Evolutionary conservation across 2,329 filamentous ascomycete genomes (phyloP), one percentile per base, ranked within the genome.

Genomic region (Ceratocystis cacaofunesta): DNA sequence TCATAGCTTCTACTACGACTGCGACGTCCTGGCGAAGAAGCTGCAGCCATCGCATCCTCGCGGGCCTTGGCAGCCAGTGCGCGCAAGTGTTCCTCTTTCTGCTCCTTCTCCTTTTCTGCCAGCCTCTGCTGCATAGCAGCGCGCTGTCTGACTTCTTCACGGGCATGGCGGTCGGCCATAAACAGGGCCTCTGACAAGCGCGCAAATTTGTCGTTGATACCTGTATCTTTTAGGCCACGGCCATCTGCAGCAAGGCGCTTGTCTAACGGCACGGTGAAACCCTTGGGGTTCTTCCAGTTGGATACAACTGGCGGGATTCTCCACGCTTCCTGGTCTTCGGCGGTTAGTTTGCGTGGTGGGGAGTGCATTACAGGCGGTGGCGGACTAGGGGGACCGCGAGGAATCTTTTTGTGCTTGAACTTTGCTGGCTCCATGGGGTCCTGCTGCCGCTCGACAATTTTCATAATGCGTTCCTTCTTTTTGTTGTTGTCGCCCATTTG

Each of bases 201-300:
- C 1, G 92, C 92, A 73, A 99, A 97, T 74, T 96, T 97, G 79
- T 99, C 94, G 76, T 96, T 97, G 77, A 99, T 97, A 5, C 90
- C 88, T 52, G 96, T 85, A 73, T 99, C 94, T 74, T 96, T 91
- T 68, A 99, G 74, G 0, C 90, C 90, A 71, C 94, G 83, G 12
- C 94, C 94, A 74, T 97, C 92, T 7, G 94, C 92, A 19, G 94
- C 94, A 70, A 99, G 78, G 73, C 94, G 87, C 79, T 99, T 99
- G 75, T 99, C 94, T 63, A 99, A 76, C 0, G 94, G 90, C 0
- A 99, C 90, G 0, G 94, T 99, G 73, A 96, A 99, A 71, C 94
- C 94, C 78, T 97, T 97, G 0, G 92, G 90, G 74, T 99, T 99
- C 82, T 99, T 99, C 94, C 94, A 99, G 75, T 97, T 97, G 22